Conservation (phyloP, 1,284 basidiomycete genomes). For the Chalciporus sp. region DNA sequence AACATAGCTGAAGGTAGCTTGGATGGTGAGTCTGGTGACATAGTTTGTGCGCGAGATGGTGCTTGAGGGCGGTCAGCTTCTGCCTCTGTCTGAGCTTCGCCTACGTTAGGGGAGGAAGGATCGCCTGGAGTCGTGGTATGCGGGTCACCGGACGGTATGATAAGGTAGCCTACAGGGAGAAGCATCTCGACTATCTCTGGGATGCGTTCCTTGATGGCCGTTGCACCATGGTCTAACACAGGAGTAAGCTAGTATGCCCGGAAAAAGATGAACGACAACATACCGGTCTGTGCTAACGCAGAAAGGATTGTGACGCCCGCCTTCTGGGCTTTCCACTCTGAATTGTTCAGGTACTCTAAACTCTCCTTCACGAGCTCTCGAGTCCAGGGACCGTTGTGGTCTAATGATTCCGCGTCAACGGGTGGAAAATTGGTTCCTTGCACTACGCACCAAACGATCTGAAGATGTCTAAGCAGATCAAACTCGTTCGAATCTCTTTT, state of each 20-base stretch:
- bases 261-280: neutral
- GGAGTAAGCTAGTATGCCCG: neutral
- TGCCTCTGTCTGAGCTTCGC: neutral
- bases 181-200: neutral
- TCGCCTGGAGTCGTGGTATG: neutral
- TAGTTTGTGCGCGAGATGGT: neutral
- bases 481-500: conserved; percentile 11
- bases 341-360: neutral
- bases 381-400: neutral
- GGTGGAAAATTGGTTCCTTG: neutral
- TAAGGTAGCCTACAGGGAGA: neutral
- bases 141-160: neutral
- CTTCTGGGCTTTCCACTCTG: conserved; percentile 12
- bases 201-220: neutral
- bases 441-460: conserved; percentile 2
- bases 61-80: neutral
- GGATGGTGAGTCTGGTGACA: neutral
- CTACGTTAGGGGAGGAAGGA: neutral
- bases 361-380: neutral
- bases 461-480: conserved; percentile 14
- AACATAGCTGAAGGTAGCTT: neutral
- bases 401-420: neutral
- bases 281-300: conserved; percentile 15
- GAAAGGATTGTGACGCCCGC: conserved; percentile 9
- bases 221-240: neutral